A percentile compares a stretch with the other conserved stretches of the same genome.
Evolutionary conservation across 768 basidiomycete genomes (phyloP).

Genomic region (Pleurotus tuoliensis): DNA sequence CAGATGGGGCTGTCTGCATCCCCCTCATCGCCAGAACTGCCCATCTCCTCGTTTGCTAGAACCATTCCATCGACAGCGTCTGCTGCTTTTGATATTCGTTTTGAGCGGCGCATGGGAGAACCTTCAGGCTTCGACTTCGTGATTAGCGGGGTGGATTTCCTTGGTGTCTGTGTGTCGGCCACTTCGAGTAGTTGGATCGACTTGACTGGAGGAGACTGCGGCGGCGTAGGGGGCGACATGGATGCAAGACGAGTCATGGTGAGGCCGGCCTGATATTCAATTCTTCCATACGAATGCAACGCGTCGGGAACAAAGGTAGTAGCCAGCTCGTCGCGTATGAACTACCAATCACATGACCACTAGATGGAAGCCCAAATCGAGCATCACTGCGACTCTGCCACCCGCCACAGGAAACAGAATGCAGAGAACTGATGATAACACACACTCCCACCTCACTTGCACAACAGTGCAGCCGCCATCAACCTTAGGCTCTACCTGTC

Average conservation of each 20-base stretch:
- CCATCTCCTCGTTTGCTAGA: slow-evolving; percentile 16
- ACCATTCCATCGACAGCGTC: slow-evolving; percentile 7
- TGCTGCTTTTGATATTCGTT: slow-evolving; percentile 35
- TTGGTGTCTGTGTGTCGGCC: background rate
- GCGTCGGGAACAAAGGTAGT: background rate
- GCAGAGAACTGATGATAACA: too few relatives aligned
- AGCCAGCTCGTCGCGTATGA: background rate
- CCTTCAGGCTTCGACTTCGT: background rate
- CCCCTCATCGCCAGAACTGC: slow-evolving; percentile 20
- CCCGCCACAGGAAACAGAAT: too few relatives aligned
- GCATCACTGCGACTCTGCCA: too few relatives aligned
- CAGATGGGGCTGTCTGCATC: slow-evolving; percentile 18
- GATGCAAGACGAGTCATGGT: background rate
- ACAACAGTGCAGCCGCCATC: too few relatives aligned
- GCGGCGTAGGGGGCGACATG: too few relatives aligned
- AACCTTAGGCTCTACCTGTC: too few relatives aligned
- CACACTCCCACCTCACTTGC: too few relatives aligned
- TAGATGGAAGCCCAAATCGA: too few relatives aligned
- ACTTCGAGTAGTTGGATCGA: background rate
- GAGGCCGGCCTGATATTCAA: background rate
- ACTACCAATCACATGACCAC: background rate
- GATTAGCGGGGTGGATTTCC: background rate
- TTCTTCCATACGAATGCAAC: background rate
- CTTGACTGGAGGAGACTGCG: too few relatives aligned
- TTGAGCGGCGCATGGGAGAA: slow-evolving; percentile 44